These are phyloP conservation scores for Metschnikowia borealis DNA, from an alignment of 805 yeast species.

Conservation along the genomic window DNA sequence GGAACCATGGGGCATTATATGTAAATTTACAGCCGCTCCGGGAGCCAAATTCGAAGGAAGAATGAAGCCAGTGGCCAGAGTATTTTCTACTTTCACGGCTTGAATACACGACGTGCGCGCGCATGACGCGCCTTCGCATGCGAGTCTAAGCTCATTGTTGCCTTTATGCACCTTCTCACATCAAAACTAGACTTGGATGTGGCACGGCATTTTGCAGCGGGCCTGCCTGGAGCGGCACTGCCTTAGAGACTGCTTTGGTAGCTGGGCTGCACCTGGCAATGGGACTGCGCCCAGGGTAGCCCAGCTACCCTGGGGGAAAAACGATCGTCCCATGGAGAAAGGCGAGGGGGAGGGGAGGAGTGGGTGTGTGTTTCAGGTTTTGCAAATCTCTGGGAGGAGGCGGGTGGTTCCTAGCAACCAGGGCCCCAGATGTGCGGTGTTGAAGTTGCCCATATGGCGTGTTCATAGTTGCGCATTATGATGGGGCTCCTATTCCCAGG, in stretches of 20 bases:
- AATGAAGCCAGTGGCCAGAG: conserved; percentile 3
- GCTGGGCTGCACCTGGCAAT: neutral
- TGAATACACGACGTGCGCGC: conserved; percentile 4
- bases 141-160: conserved; percentile 7
- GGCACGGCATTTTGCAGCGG: conserved; percentile 1
- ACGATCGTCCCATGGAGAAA: neutral
- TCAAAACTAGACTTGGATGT: neutral
- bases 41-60: neutral
- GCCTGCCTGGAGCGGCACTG: neutral
- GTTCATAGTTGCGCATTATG: neutral
- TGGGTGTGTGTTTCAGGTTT: neutral
- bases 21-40: neutral
- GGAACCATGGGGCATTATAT: conserved; percentile 3
- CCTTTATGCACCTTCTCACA: neutral
- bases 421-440: neutral
- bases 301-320: neutral
- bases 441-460: neutral
- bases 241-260: neutral
- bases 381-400: neutral
- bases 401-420: neutral
- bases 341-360: too few species aligned
- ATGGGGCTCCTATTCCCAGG: neutral
- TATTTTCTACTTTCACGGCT: conserved; percentile 4
- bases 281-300: neutral
- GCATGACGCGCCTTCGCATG: conserved; percentile 5